Evolutionary conservation across 1,284 basidiomycete species (phyloP).

Genomic region (Phenoliferia sp.): DNA sequence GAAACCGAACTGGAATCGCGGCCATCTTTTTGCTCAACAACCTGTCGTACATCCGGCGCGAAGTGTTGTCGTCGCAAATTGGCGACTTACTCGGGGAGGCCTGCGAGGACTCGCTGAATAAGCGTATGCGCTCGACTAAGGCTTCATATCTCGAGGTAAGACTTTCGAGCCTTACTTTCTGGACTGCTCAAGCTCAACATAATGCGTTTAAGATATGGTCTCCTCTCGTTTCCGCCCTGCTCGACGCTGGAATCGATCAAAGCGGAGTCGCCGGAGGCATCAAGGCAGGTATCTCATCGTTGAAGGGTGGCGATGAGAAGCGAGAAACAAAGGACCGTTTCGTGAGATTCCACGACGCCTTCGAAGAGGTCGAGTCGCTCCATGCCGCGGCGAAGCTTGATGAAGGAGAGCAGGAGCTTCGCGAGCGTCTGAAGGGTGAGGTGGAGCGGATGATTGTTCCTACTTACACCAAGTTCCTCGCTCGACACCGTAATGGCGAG

Average conservation of each 20-base stretch:
- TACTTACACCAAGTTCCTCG: conserved; percentile 36
- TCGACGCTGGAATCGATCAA: conserved; percentile 38
- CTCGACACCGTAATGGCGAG: conserved; percentile 32
- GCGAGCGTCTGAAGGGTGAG: conserved; percentile 37
- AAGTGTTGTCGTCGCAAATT: conserved; percentile 33
- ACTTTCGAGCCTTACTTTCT: background rate
- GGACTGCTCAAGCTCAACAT: background rate
- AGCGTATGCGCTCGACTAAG: conserved; percentile 36
- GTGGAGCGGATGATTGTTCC: conserved; percentile 39
- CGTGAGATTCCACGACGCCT: conserved; percentile 38
- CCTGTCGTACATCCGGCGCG: conserved; percentile 36
- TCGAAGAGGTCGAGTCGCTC: conserved; percentile 37
- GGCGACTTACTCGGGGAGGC: conserved; percentile 33
- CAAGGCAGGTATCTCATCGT: conserved; percentile 33
- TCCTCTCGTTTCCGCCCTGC: conserved; percentile 37
- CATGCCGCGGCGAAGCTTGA: conserved; percentile 35
- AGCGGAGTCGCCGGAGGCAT: conserved; percentile 32
- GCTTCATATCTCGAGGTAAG: conserved; percentile 35
- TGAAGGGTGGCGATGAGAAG: conserved; percentile 32
- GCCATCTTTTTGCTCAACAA: conserved; percentile 40
- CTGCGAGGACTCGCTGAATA: conserved; percentile 38
- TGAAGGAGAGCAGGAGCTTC: conserved; percentile 34
- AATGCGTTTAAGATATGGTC: conserved; percentile 28
- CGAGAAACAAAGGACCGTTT: conserved; percentile 39
- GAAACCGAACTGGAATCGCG: conserved; percentile 24